phyloP scores from a whole-genome alignment of 257 asterid genomes.

The Fraxinus pennsylvanica region DNA sequence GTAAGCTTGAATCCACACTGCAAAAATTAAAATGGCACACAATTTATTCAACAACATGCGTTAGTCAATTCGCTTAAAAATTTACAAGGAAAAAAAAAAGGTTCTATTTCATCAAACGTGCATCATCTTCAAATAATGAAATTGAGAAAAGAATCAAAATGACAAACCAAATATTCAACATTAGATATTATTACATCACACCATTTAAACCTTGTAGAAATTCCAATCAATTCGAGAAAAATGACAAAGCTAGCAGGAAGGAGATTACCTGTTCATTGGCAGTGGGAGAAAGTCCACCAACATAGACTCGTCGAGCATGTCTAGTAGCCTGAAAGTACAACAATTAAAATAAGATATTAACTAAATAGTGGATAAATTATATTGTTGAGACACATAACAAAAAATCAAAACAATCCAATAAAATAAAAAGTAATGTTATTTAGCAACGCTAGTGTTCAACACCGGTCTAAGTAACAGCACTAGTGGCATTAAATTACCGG shows the following conservation, averaged over 20 bases:
- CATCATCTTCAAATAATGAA: neutral
- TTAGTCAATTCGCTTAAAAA: neutral
- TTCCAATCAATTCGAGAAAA: neutral
- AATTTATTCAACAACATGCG: neutral
- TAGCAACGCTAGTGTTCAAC: no score
- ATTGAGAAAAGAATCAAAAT: neutral
- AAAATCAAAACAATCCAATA: neutral
- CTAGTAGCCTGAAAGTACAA: constrained; percentile 78
- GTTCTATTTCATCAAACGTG: neutral
- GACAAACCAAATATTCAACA: neutral
- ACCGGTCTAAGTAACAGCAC: no score
- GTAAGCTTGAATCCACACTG: neutral
- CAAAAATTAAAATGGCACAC: neutral
- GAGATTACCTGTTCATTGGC: constrained; percentile 88
- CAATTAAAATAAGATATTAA: constrained; percentile 12
- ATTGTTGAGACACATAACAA: neutral
- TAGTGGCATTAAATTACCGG: no score
- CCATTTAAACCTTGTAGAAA: neutral
- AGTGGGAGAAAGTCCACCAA: constrained; percentile 94
- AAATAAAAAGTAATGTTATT: no score
- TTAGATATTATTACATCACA: neutral
- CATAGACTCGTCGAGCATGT: constrained; percentile 97
- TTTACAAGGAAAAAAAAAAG: neutral
- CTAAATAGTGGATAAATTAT: neutral
- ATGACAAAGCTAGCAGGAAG: neutral